phyloP scores from a whole-genome alignment of 352 stramenopile genomes.

The Pythium scleroteichum region DNA sequence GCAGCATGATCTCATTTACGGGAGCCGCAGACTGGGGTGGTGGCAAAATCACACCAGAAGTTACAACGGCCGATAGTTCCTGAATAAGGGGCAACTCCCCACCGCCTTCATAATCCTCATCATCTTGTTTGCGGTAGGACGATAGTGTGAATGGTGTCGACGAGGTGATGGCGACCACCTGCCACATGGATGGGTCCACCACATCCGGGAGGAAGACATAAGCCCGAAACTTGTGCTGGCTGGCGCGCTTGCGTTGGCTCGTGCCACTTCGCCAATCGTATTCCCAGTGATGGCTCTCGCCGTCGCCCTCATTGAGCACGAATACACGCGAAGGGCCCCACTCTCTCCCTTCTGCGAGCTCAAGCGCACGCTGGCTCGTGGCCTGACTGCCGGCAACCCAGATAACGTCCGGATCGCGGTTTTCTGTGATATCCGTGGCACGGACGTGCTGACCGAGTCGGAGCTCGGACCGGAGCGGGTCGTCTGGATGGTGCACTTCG shows the following conservation, averaged over 20 bases:
- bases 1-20: slow-evolving; percentile 21
- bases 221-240: slow-evolving; percentile 42
- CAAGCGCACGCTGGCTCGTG: slow-evolving; percentile 4
- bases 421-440: slow-evolving; percentile 17
- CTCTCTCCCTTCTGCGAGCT: neutral
- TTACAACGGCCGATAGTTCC: slow-evolving; percentile 1
- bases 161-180: slow-evolving; percentile 30
- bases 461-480: slow-evolving; percentile 16
- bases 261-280: slow-evolving; percentile 63
- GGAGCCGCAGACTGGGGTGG: neutral
- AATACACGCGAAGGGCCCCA: slow-evolving; percentile 19
- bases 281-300: slow-evolving; percentile 48
- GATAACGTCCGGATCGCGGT: slow-evolving; percentile 21
- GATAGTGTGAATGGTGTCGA: slow-evolving; percentile 44
- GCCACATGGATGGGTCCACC: slow-evolving; percentile 21
- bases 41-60: neutral
- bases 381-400: slow-evolving; percentile 25
- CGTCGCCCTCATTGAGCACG: slow-evolving; percentile 29
- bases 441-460: slow-evolving; percentile 26
- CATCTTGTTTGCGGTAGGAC: slow-evolving; percentile 39
- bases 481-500: slow-evolving; percentile 33
- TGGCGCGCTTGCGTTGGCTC: slow-evolving; percentile 43
- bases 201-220: slow-evolving; percentile 34
- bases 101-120: slow-evolving; percentile 27
- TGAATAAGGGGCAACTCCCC: slow-evolving; percentile 8